These are phyloP conservation scores for Cladophialophora psammophila DNA, from an alignment of 2,329 filamentous ascomycete species.

Conservation along the genomic window DNA sequence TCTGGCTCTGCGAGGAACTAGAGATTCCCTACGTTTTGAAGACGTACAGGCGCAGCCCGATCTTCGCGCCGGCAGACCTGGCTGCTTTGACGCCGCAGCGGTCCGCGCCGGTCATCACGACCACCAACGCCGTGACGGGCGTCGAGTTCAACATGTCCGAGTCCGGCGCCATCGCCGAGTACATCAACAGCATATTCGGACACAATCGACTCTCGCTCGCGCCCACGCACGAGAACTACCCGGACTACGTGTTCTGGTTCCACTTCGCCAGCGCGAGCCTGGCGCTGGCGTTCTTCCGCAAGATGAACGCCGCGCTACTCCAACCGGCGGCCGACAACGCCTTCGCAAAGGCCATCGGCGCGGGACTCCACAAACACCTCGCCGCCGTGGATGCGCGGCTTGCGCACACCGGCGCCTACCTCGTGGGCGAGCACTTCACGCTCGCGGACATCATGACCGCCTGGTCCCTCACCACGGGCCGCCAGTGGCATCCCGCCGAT, in stretches of 20 bases:
- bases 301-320: constrained; percentile 49
- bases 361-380: constrained; percentile 51
- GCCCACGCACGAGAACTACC: constrained; percentile 59
- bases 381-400: constrained; percentile 60
- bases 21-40: constrained; percentile 61
- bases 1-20: constrained; percentile 72
- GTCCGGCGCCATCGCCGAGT: constrained; percentile 66
- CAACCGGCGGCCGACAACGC: constrained; percentile 43
- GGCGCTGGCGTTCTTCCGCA: constrained; percentile 49
- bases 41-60: constrained; percentile 56
- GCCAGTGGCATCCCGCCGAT: constrained; percentile 58
- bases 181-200: constrained; percentile 64
- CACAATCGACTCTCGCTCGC: constrained; percentile 58
- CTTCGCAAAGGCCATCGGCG: constrained; percentile 43
- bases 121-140: constrained; percentile 48
- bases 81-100: constrained; percentile 60
- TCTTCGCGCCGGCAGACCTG: constrained; percentile 48
- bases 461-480: constrained; percentile 67
- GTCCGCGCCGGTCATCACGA: constrained; percentile 67
- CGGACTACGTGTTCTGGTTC: constrained; percentile 71
- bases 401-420: constrained; percentile 54
- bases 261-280: constrained; percentile 63
- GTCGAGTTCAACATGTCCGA: constrained; percentile 61
- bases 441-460: constrained; percentile 71
- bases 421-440: constrained; percentile 69